Base-by-base conservation (phyloP, 805 yeast genomes). In the Cyberlindnera nakhonratchasimensis region DNA sequence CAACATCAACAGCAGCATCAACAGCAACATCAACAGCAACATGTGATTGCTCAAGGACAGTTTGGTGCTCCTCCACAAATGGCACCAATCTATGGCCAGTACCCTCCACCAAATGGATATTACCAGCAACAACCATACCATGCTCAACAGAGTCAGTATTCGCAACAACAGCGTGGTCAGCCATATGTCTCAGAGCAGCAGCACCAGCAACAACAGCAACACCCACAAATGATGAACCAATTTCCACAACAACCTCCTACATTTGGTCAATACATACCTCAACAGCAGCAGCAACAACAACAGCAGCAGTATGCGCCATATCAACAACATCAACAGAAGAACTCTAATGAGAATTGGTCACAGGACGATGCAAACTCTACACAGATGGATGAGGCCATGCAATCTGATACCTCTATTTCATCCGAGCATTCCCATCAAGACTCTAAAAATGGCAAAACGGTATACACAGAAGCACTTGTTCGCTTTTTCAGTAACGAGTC, bases 401-500 rank as follows among this genome's bases (percentile, higher is more conserved):
- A 52, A 61, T 67, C 62, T 50, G 74, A 47, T 53, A 49, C 70
- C 42, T 57, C 77, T 53, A 46, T 72, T 49, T 62, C 76, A 48
- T 58, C 73, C 50, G 58, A 66, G 7, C 68, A 63, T 1, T 37
- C 47, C 6, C 26, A 33, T 12, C 6, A 33, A 16, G 50, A 37
- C n/a, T 20, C 39, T 14, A 52, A 49, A 31, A 40, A 43, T 6
- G 46, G 40, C 1, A 72, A 67, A 45, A 66, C 68, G 18, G 59
- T 49, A 20, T 70, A 69, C 41, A 64, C 70, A 1, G 65, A 64
- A 12, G 58, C 65, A 18, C 57, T 80, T 28, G 63, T 80, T 36
- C 66, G 67, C n/a, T 79, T 68, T 56, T 77, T 80, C 50, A 67
- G 76, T 35, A 77, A 53, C 24, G 57, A 60, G 13, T 44, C 61